Evolutionary conservation across 2,329 filamentous ascomycete genomes (phyloP).

Genomic region (Alternaria ethzedia): DNA sequence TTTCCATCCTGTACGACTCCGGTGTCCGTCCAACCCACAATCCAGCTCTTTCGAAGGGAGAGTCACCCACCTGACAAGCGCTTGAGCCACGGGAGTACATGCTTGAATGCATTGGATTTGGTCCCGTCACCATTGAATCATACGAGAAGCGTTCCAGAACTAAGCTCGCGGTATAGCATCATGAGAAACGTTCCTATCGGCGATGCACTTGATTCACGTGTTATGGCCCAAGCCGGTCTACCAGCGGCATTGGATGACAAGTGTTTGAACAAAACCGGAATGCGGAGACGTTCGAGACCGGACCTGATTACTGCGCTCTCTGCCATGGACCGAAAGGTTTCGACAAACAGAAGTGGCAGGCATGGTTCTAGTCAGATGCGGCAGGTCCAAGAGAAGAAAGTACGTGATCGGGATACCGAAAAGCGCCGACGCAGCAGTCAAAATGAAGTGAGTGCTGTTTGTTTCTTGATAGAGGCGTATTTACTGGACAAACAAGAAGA

Average conservation of each 20-base stretch:
- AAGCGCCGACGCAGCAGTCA: conserved; percentile 20
- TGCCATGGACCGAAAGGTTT: conserved; percentile 31
- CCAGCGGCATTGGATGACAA: conserved; percentile 33
- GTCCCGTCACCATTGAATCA: conserved; percentile 23
- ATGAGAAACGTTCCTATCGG: conserved; percentile 38
- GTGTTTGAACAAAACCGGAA: conserved; percentile 27
- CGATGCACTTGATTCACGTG: conserved; percentile 26
- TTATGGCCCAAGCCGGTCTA: conserved; percentile 22
- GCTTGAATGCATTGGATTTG: conserved; percentile 1
- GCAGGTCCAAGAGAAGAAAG: conserved; percentile 28
- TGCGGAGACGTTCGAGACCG: conserved; percentile 27
- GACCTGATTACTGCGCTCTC: conserved; percentile 27
- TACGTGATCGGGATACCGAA: conserved; percentile 13
- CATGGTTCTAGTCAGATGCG: conserved; percentile 18
- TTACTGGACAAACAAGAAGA: conserved; percentile 22
- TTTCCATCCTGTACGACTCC: conserved; percentile 27
- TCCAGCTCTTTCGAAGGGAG: conserved; percentile 17
- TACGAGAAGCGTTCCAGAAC: conserved; percentile 21
- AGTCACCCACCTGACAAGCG: conserved; percentile 9
- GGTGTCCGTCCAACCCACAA: conserved; percentile 16
- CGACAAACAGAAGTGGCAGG: conserved; percentile 24
- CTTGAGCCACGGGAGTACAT: neutral
- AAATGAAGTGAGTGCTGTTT: conserved; percentile 40
- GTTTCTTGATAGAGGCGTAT: conserved; percentile 23
- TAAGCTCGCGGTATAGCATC: conserved; percentile 21